phyloP scores from a whole-genome alignment of 768 basidiomycete species.

The Lactifluus rugatus region DNA sequence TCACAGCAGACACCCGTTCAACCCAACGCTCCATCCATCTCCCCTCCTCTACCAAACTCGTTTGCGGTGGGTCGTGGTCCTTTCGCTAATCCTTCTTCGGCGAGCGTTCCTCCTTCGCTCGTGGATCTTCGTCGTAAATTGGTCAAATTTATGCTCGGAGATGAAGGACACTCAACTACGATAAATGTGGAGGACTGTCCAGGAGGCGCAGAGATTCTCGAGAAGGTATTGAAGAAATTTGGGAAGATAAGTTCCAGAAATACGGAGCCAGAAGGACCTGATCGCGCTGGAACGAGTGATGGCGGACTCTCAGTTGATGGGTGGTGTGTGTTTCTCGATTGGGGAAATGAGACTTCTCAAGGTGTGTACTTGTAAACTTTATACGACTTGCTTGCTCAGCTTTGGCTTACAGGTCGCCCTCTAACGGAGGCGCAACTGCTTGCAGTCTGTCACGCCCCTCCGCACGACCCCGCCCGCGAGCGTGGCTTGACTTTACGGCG shows the following conservation, averaged over 20 bases:
- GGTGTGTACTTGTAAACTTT: conserved; percentile 32
- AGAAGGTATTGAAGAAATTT: conserved; percentile 85
- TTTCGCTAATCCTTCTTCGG: conserved; percentile 39
- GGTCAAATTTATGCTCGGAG: conserved; percentile 81
- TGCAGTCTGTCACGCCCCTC: conserved; percentile 71
- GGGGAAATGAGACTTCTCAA: conserved; percentile 39
- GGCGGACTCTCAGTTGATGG: conserved; percentile 77
- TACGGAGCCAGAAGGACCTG: conserved; percentile 35
- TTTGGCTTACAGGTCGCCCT: conserved; percentile 43
- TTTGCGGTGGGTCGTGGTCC: conserved; percentile 55
- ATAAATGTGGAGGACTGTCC: conserved; percentile 75
- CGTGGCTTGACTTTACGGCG: conserved; percentile 68
- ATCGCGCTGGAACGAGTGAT: conserved; percentile 57
- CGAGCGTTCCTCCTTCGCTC: conserved; percentile 41
- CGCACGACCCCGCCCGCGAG: conserved; percentile 70
- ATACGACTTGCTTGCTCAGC: neutral
- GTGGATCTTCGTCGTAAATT: conserved; percentile 77
- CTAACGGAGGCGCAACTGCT: conserved; percentile 76
- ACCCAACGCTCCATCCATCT: conserved; percentile 40
- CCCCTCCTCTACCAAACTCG: conserved; percentile 21
- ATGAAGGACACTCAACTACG: conserved; percentile 63
- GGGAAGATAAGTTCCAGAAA: conserved; percentile 48
- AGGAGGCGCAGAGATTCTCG: conserved; percentile 78
- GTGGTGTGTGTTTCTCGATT: conserved; percentile 76
- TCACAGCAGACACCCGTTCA: conserved; percentile 25